phyloP scores from a whole-genome alignment of 192 early-diverging fungal genomes.

The Podila horticola region DNA sequence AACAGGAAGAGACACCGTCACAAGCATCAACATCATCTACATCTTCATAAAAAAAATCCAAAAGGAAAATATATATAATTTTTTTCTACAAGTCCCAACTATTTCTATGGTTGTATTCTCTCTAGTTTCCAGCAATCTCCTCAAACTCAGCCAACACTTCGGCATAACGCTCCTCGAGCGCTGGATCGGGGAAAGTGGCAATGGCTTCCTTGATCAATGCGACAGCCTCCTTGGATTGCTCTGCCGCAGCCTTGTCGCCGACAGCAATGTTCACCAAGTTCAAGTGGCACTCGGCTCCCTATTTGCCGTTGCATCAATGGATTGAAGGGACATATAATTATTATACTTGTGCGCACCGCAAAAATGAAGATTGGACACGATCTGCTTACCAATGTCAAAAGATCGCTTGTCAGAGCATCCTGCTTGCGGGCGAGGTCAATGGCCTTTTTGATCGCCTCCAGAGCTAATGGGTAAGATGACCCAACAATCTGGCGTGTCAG shows the following conservation, averaged over 20 bases:
- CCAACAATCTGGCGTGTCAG: background rate
- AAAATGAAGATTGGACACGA: no score
- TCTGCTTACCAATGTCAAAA: slow-evolving; percentile 34
- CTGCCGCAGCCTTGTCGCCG: slow-evolving; percentile 40
- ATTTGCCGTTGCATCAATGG: background rate
- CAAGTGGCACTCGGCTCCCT: slow-evolving; percentile 50
- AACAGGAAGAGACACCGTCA: background rate
- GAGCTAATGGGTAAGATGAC: slow-evolving; percentile 4
- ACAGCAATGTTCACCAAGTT: slow-evolving; percentile 50
- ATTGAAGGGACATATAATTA: no score
- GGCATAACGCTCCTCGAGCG: slow-evolving; percentile 41
- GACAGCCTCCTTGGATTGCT: slow-evolving; percentile 42
- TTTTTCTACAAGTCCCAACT: background rate
- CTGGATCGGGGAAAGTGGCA: slow-evolving; percentile 35
- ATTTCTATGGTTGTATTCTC: background rate
- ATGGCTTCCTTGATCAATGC: slow-evolving; percentile 48
- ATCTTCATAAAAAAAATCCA: background rate
- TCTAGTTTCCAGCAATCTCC: slow-evolving; percentile 30
- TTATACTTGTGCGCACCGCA: background rate
- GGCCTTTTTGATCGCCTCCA: slow-evolving; percentile 39
- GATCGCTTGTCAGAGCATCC: slow-evolving; percentile 30
- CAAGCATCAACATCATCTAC: slow-evolving; percentile 7
- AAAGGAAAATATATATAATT: background rate
- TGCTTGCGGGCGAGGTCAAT: slow-evolving; percentile 36
- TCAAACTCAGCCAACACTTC: slow-evolving; percentile 46